phyloP scores from a whole-genome alignment of 352 stramenopile species.

The Aphanomyces stellatus region DNA sequence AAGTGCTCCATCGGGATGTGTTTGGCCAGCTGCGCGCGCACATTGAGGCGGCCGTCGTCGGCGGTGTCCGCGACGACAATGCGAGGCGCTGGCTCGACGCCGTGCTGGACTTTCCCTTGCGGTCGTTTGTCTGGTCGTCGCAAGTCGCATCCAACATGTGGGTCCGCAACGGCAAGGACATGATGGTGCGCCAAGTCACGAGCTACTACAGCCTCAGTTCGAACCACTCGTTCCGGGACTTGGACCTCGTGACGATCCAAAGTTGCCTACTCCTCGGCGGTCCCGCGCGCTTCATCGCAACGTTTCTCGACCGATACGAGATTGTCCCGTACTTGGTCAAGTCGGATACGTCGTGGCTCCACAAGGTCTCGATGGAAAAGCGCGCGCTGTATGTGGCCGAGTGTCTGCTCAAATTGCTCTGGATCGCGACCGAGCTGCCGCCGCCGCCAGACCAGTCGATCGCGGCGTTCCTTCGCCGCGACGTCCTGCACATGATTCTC shows the following conservation, averaged over 20 bases:
- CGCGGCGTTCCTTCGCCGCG: conserved; percentile 62
- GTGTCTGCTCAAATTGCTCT: conserved; percentile 67
- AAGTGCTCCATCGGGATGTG: conserved; percentile 38
- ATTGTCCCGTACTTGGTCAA: conserved; percentile 20
- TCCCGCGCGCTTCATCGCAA: conserved; percentile 58
- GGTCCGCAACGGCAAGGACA: conserved; percentile 79
- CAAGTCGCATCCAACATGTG: conserved; percentile 73
- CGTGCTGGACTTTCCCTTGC: conserved; percentile 71
- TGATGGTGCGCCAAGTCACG: conserved; percentile 63
- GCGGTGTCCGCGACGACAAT: no score
- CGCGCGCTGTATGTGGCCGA: conserved; percentile 11
- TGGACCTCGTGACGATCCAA: conserved; percentile 71
- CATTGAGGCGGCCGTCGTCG: not conserved
- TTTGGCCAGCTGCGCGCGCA: not conserved
- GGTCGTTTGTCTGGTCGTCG: conserved; percentile 59
- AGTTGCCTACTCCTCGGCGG: conserved; percentile 47
- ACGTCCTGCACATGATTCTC: conserved; percentile 81
- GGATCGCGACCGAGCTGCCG: conserved; percentile 80
- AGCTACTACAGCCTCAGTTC: conserved; percentile 47
- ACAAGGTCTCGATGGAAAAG: conserved; percentile 22
- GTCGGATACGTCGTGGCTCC: conserved; percentile 43
- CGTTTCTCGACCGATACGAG: conserved; percentile 77
- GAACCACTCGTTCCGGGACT: conserved; percentile 34
- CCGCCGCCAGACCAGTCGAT: conserved; percentile 34
- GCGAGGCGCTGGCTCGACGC: not conserved